Percentiles rank a stretch among this genome's conserved stretches.
Conservation (phyloP, 163 green algal species). For the Picocystis sp. region DNA sequence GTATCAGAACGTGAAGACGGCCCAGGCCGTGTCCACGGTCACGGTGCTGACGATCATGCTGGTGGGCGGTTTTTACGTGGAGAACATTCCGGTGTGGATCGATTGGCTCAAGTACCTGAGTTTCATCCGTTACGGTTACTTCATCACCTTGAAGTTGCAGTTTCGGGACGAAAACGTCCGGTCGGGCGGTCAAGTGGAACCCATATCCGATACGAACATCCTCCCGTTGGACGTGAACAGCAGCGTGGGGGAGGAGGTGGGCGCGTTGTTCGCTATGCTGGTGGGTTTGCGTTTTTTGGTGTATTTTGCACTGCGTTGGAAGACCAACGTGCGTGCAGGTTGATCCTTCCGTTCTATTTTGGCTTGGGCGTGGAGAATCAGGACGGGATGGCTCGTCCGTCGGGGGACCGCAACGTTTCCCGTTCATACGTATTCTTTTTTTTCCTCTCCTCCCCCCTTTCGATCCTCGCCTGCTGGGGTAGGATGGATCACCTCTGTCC, state of each 20-base stretch:
- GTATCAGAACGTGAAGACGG: slow-evolving; percentile 53
- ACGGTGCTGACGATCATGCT: slow-evolving; percentile 64
- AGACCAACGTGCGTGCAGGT: neutral
- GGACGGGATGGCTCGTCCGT: too few relatives aligned
- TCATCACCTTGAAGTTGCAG: slow-evolving; percentile 9
- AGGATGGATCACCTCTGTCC: too few relatives aligned
- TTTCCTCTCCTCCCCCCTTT: too few relatives aligned
- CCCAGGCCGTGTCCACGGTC: slow-evolving; percentile 54
- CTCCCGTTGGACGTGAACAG: neutral
- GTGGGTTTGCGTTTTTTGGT: slow-evolving; percentile 1
- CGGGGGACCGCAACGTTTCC: too few relatives aligned
- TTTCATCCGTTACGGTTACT: slow-evolving; percentile 9
- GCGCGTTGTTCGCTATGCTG: slow-evolving; percentile 1
- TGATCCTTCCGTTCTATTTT: too few relatives aligned
- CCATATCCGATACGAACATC: neutral
- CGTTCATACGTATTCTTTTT: too few relatives aligned
- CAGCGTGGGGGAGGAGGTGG: neutral
- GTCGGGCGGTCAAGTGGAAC: neutral
- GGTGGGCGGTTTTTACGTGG: slow-evolving; percentile 59
- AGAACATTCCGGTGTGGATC: slow-evolving; percentile 47
- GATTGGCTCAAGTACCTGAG: slow-evolving; percentile 39
- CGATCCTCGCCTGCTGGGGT: too few relatives aligned
- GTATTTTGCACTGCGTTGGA: slow-evolving; percentile 2
- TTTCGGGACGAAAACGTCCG: neutral
- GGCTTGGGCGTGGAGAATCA: too few relatives aligned